Conservation (phyloP, 148 eudicot species). For the Silene conica region DNA sequence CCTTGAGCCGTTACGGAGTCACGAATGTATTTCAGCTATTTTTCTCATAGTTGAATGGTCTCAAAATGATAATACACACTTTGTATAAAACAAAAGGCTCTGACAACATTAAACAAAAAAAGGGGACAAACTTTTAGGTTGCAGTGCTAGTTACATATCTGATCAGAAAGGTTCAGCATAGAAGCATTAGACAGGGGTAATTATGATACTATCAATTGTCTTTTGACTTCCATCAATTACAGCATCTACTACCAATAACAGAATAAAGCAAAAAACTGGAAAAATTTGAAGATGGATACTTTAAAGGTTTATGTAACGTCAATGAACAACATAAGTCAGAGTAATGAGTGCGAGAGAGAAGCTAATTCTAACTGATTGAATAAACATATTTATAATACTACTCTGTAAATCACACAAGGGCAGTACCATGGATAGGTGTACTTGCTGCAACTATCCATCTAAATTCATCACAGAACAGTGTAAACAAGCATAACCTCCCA, state of each 20-base stretch:
- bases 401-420: neutral
- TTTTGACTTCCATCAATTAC: constrained; percentile 20
- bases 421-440: neutral
- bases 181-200: constrained; percentile 15
- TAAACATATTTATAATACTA: too few relatives aligned
- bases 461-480: constrained; percentile 10
- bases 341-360: neutral
- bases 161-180: constrained; percentile 5
- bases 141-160: neutral
- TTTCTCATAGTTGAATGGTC: neutral
- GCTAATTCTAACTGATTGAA: too few relatives aligned
- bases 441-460: constrained; percentile 14
- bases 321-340: neutral
- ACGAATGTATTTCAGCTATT: neutral
- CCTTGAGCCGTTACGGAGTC: neutral
- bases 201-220: neutral
- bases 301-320: neutral
- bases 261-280: neutral
- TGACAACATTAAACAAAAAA: neutral
- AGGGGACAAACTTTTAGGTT: neutral
- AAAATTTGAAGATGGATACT: neutral
- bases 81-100: neutral
- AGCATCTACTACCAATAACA: neutral
- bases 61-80: neutral
- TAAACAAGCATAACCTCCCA: neutral